These are phyloP conservation scores for Nannizziopsis barbatae DNA, from an alignment of 2,329 filamentous ascomycete genomes.

Conservation along the genomic window DNA sequence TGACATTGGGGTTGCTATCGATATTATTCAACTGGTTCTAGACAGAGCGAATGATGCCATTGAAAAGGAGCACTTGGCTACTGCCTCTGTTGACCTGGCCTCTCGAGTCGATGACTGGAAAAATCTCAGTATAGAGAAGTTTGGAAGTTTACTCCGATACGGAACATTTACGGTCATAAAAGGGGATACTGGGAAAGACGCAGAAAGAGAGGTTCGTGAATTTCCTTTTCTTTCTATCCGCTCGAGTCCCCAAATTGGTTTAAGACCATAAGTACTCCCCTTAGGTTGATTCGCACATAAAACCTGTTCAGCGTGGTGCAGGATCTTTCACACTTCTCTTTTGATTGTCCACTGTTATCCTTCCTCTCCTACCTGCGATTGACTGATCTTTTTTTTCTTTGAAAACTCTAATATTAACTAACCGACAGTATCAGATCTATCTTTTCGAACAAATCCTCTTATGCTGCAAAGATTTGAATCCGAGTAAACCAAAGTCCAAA, in stretches of 20 bases:
- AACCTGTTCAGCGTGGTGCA: no score
- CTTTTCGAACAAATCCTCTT: constrained; percentile 91
- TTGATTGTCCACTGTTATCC: neutral
- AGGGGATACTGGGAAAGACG: constrained; percentile 59
- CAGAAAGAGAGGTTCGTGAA: constrained; percentile 70
- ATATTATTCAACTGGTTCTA: constrained; percentile 69
- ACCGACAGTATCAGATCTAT: constrained; percentile 78
- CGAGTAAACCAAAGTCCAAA: constrained; percentile 65
- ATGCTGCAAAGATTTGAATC: constrained; percentile 89
- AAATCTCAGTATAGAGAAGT: constrained; percentile 77
- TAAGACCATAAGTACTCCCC: neutral
- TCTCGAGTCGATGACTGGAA: constrained; percentile 93
- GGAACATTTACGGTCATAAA: constrained; percentile 89
- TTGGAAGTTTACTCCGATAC: constrained; percentile 76
- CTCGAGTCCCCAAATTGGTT: neutral
- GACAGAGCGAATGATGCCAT: constrained; percentile 83
- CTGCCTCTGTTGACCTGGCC: constrained; percentile 72
- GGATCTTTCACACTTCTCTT: neutral
- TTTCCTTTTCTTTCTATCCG: constrained; percentile 11
- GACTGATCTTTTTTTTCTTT: neutral
- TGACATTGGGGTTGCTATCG: constrained; percentile 66
- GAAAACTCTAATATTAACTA: no score
- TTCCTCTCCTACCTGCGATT: no score
- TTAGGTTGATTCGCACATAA: no score
- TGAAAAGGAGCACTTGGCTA: constrained; percentile 70